A percentile compares a stretch with the other conserved stretches of the same genome.
These are phyloP conservation scores for Triticum timopheevii DNA, from an alignment of 176 grass and related monocot genomes.

Conservation along the genomic window DNA sequence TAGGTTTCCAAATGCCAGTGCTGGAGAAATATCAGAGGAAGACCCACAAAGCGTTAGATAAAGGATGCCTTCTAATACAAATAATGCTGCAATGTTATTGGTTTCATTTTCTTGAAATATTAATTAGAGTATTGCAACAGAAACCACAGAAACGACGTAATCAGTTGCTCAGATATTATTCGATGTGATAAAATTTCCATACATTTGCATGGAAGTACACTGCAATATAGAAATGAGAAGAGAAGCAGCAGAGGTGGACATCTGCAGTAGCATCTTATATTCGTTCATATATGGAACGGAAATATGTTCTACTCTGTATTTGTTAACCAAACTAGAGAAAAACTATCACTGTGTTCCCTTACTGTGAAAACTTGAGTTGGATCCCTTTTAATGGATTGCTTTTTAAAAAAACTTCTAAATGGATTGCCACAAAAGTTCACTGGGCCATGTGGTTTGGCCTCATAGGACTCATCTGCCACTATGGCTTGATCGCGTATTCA, in stretches of 20 bases:
- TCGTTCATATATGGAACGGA: not conserved
- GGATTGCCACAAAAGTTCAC: too few relatives aligned
- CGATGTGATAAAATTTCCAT: not conserved
- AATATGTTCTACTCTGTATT: not conserved
- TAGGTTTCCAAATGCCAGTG: not conserved
- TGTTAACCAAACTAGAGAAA: not conserved
- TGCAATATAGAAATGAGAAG: not conserved
- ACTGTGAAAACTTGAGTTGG: not conserved
- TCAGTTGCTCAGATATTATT: not conserved
- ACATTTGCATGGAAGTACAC: not conserved
- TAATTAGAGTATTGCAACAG: not conserved
- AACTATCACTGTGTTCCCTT: not conserved
- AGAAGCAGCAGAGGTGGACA: not conserved
- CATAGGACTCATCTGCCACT: too few relatives aligned
- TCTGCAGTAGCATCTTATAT: not conserved
- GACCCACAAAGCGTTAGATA: conserved; percentile 7
- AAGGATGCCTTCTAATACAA: not conserved
- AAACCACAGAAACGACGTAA: not conserved
- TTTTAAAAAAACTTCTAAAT: too few relatives aligned
- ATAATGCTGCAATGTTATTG: not conserved
- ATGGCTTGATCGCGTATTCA: too few relatives aligned
- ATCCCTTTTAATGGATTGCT: not conserved
- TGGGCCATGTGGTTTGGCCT: too few relatives aligned
- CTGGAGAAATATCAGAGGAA: not conserved
- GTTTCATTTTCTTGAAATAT: conserved; percentile 2